These are phyloP conservation scores for Globisporangium cystogenes DNA, from an alignment of 352 stramenopile genomes.

Conservation along the genomic window DNA sequence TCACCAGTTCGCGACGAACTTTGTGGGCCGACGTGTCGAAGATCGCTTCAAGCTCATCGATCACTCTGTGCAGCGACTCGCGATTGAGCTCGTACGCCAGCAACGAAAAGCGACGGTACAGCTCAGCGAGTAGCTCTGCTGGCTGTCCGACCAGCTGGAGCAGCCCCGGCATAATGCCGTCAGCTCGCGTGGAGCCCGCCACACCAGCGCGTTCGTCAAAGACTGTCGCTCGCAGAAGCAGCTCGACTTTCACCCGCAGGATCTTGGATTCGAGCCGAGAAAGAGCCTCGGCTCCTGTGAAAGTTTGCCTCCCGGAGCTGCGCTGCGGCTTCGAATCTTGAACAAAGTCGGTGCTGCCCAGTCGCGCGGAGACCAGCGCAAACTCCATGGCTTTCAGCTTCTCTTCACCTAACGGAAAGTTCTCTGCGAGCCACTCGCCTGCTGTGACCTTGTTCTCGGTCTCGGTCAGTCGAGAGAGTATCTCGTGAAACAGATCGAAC, in stretches of 20 bases:
- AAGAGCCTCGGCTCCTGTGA: slow-evolving; percentile 28
- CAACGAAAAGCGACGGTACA: slow-evolving; percentile 40
- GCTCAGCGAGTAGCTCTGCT: slow-evolving; percentile 30
- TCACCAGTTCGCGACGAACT: slow-evolving; percentile 33
- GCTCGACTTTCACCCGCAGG: slow-evolving; percentile 27
- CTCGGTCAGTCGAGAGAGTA: slow-evolving; percentile 24
- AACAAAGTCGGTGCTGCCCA: slow-evolving; percentile 1
- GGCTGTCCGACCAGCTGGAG: slow-evolving; percentile 27
- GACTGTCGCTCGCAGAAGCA: slow-evolving; percentile 22
- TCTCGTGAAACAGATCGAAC: slow-evolving; percentile 27
- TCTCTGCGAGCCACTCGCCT: slow-evolving; percentile 46
- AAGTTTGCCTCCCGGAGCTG: slow-evolving; percentile 19
- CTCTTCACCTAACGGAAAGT: slow-evolving; percentile 30
- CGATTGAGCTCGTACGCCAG: slow-evolving; percentile 20
- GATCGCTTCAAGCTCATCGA: slow-evolving; percentile 23
- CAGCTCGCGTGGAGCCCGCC: slow-evolving; percentile 6
- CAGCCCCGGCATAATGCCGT: slow-evolving; percentile 15
- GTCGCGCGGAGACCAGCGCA: slow-evolving; percentile 16
- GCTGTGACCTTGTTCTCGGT: slow-evolving; percentile 39
- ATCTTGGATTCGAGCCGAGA: slow-evolving; percentile 33
- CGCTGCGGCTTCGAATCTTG: slow-evolving; percentile 3
- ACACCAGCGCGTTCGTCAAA: slow-evolving; percentile 14
- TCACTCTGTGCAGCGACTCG: slow-evolving; percentile 23
- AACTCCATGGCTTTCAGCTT: slow-evolving; percentile 44
- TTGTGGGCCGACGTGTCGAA: slow-evolving; percentile 19